Evolutionary conservation across 2,329 filamentous ascomycete species (phyloP).

Genomic region (Fusarium verrucosum): DNA sequence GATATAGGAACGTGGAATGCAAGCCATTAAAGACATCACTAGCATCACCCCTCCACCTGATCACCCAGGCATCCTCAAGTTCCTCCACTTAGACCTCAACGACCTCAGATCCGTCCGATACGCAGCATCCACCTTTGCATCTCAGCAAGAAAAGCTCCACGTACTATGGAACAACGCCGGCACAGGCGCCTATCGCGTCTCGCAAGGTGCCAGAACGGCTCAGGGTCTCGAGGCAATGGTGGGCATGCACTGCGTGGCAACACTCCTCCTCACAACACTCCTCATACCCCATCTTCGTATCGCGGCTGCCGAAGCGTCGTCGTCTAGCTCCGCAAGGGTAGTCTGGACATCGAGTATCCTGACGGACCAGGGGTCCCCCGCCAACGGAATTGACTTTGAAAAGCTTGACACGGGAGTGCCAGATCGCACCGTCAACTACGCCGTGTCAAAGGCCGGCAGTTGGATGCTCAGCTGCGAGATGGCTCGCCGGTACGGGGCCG

Average conservation of each 20-base stretch:
- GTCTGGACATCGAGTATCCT: slow-evolving; percentile 47
- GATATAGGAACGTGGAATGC: slow-evolving; percentile 20
- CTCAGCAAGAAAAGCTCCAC: slow-evolving; percentile 52
- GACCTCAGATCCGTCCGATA: slow-evolving; percentile 54
- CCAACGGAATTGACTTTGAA: slow-evolving; percentile 45
- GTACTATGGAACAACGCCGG: slow-evolving; percentile 55
- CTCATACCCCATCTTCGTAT: slow-evolving; percentile 49
- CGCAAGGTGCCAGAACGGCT: slow-evolving; percentile 13
- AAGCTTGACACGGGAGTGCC: slow-evolving; percentile 34
- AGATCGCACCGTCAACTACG: slow-evolving; percentile 44
- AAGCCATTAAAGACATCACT: slow-evolving; percentile 47
- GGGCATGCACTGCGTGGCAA: slow-evolving; percentile 49
- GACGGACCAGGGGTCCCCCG: slow-evolving; percentile 41
- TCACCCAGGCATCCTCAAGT: slow-evolving; percentile 42
- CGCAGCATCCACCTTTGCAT: slow-evolving; percentile 49
- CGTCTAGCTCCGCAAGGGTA: slow-evolving; percentile 42
- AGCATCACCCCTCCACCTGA: slow-evolving; percentile 3
- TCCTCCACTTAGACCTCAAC: slow-evolving; percentile 53
- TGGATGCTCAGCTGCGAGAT: slow-evolving; percentile 48
- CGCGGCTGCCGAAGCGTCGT: slow-evolving; percentile 35
- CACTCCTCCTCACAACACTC: slow-evolving; percentile 48
- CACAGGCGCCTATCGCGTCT: slow-evolving; percentile 19
- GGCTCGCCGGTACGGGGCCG: slow-evolving; percentile 37
- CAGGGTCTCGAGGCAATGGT: slow-evolving; percentile 50
- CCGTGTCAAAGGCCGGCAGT: slow-evolving; percentile 50